A percentile compares a stretch with the other conserved stretches of the same genome.
These are phyloP conservation scores for Yamadazyma sp. DNA, from an alignment of 1,139 yeast species.

Conservation along the genomic window DNA sequence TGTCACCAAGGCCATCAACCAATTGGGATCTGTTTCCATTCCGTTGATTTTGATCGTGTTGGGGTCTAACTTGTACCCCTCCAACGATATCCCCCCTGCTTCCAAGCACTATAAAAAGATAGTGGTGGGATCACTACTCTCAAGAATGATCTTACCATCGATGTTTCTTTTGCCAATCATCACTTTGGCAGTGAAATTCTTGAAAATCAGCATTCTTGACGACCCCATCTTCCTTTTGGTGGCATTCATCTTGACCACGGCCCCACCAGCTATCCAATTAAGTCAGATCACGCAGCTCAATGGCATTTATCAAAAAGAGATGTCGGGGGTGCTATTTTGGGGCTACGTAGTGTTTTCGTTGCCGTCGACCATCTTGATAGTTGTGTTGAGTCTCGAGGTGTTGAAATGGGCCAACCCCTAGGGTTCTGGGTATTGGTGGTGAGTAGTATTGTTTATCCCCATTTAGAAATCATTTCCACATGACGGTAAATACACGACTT, in stretches of 20 bases:
- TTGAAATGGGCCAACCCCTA: constrained; percentile 44
- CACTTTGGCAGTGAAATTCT: constrained; percentile 62
- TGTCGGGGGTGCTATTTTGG: constrained; percentile 87
- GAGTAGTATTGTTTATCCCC: not conserved
- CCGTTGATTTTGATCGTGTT: constrained; percentile 76
- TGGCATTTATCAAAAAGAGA: constrained; percentile 73
- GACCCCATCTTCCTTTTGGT: constrained; percentile 83
- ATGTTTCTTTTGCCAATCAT: constrained; percentile 65
- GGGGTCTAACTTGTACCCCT: constrained; percentile 74
- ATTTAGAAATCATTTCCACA: constrained; percentile 3
- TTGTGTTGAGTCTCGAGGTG: constrained; percentile 66
- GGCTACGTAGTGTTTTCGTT: constrained; percentile 76
- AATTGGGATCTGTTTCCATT: constrained; percentile 84
- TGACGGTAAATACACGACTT: not conserved
- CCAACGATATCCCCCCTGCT: constrained; percentile 63
- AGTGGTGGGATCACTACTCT: constrained; percentile 64
- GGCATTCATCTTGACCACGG: constrained; percentile 68
- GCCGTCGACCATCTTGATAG: constrained; percentile 75
- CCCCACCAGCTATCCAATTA: constrained; percentile 85
- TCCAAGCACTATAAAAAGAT: constrained; percentile 59
- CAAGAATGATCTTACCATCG: constrained; percentile 79
- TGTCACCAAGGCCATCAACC: constrained; percentile 69
- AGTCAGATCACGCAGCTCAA: constrained; percentile 81
- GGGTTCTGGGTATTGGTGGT: not conserved
- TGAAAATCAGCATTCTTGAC: constrained; percentile 68